Conservation (phyloP, 108 stramenopile species). For the Cyclotella sp. region DNA sequence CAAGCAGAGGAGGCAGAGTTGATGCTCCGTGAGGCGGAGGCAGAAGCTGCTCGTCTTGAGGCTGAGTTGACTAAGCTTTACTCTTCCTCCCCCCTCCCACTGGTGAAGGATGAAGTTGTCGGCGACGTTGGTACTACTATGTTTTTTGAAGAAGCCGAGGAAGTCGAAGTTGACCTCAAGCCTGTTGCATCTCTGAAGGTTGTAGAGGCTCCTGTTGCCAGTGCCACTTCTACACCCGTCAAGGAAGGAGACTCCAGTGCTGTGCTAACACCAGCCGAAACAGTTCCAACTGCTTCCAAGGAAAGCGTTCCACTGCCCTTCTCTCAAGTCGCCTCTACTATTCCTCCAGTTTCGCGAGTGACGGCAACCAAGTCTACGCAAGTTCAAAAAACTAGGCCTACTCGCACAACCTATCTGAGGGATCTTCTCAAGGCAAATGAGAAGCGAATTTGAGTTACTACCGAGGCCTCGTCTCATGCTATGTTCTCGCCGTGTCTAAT, state of each 20-base stretch:
- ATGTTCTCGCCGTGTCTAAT: no score
- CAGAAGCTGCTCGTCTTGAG: background rate
- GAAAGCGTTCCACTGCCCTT: background rate
- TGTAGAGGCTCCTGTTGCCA: no score
- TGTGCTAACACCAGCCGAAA: background rate
- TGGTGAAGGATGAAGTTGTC: background rate
- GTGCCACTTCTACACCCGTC: background rate
- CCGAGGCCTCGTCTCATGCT: no score
- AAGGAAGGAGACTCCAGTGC: background rate
- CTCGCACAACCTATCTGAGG: constrained; percentile 3
- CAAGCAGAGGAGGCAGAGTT: constrained; percentile 1
- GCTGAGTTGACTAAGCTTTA: background rate
- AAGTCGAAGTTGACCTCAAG: background rate
- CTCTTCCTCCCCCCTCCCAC: background rate
- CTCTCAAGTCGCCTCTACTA: background rate
- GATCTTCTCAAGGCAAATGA: background rate
- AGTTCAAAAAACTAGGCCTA: background rate
- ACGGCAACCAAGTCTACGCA: background rate
- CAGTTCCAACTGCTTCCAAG: background rate
- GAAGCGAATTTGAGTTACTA: background rate
- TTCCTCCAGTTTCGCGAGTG: constrained; percentile 1
- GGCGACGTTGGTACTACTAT: background rate
- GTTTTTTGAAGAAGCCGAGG: background rate
- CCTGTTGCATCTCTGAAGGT: no score
- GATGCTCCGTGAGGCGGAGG: background rate